Conservation (phyloP, 352 stramenopile genomes). For the Phytophthora sansomeana region DNA sequence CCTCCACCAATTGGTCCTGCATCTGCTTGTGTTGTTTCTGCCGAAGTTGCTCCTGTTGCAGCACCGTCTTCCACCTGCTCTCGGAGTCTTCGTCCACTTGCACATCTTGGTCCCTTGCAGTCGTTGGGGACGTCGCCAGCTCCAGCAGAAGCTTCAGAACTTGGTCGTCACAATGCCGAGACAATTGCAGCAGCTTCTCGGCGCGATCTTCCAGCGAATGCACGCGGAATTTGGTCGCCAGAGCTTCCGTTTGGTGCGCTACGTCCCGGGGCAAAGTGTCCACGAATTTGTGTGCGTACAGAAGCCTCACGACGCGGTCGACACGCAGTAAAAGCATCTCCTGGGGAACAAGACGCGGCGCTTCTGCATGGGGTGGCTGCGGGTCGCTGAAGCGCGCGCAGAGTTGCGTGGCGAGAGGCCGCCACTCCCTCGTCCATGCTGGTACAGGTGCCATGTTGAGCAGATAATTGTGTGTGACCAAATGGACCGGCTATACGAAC, state of each 20-base stretch:
- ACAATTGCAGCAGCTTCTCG: constrained; percentile 42
- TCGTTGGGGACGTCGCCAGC: constrained; percentile 58
- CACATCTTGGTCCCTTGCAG: constrained; percentile 44
- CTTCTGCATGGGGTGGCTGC: not conserved
- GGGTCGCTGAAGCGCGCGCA: constrained; percentile 35
- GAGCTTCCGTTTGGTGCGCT: constrained; percentile 38
- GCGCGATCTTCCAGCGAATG: constrained; percentile 61
- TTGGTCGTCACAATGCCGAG: constrained; percentile 45
- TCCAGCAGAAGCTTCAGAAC: constrained; percentile 72
- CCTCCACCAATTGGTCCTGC: constrained; percentile 52
- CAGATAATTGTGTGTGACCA: not conserved
- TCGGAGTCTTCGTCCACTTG: constrained; percentile 31
- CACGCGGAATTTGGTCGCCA: constrained; percentile 63
- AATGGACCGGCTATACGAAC: too few relatives aligned
- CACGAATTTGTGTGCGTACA: constrained; percentile 63
- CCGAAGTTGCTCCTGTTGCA: constrained; percentile 28
- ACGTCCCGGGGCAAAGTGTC: constrained; percentile 63
- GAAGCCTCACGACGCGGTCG: constrained; percentile 56
- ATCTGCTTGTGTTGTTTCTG: constrained; percentile 28
- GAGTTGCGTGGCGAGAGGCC: constrained; percentile 59
- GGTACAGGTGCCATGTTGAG: constrained; percentile 39
- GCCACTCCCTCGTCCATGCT: constrained; percentile 71
- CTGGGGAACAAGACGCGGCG: constrained; percentile 2
- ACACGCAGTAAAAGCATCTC: constrained; percentile 46
- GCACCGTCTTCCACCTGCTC: constrained; percentile 27